Evolutionary conservation across 1,284 basidiomycete genomes (phyloP), one percentile per base, ranked within the genome.

Genomic region (Apiotrichum akiyoshidainum): DNA sequence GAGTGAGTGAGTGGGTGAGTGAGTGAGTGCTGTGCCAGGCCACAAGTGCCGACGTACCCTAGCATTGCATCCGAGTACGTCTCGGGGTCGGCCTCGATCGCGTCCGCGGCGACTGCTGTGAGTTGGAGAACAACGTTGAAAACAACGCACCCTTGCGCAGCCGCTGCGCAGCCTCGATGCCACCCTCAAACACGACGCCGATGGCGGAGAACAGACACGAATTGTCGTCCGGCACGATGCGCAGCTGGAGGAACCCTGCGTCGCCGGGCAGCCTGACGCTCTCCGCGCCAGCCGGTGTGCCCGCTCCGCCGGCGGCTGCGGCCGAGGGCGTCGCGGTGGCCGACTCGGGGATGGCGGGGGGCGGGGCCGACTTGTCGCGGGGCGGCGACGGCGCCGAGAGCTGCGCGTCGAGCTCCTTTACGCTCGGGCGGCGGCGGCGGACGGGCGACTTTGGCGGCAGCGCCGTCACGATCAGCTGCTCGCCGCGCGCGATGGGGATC

Each of bases 211-310:
- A 97, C 40, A 97, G 80, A 75, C 93, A 97, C 5, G 90, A 90
- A 67, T 95, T 96, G 77, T 94, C 91, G 70, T 95, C 92, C 14
- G 91, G 92, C 11, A 94, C 90, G 55, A 92, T 81, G 84, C 91
- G 62, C n/a, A 75, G 65, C 46, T 66, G 60, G 19, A 72, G 61
- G 40, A 48, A 72, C 11, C 72, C 75, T 1, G 85, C 84, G 52
- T 75, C 72, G 42, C 78, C 72, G 34, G 74, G 77, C 39, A 76
- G 41, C 34, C 64, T 54, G 9, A 76, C 66, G 33, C 64, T 65
- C 16, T 73, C 64, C 21, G 52, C 35, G 50, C 47, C 68, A 42
- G 62, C 49, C 12, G 65, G 62, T 41, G 60, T 59, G 54, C 65
- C 64, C 42, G 53, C 65, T 17, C 50, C 37, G 4, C 12, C 37